Percentiles rank a stretch among this genome's conserved stretches.
phyloP scores from a whole-genome alignment of 176 grass and related monocot species.

The Thinopyrum elongatum region DNA sequence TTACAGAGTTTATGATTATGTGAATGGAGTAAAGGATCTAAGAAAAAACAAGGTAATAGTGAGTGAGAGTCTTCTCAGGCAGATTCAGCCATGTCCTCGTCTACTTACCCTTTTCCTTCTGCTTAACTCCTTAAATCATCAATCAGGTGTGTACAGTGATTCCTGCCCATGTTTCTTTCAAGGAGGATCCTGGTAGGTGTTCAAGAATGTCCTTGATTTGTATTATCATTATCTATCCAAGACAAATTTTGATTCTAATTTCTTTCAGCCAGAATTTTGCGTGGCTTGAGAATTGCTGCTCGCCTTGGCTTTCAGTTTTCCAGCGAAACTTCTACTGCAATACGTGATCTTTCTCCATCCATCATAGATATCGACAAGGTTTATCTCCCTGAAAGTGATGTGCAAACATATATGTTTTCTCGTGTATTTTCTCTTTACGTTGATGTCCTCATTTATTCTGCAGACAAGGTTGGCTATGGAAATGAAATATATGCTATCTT shows the following conservation, averaged over 20 bases:
- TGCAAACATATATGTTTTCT: neutral
- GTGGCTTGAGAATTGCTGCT: slow-evolving; percentile 89
- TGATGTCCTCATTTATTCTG: slow-evolving; percentile 35
- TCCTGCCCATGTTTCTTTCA: slow-evolving; percentile 77
- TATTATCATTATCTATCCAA: slow-evolving; percentile 14
- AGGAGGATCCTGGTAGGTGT: slow-evolving; percentile 73
- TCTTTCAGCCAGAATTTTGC: slow-evolving; percentile 90
- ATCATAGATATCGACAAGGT: slow-evolving; percentile 60
- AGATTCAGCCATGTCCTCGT: slow-evolving; percentile 21
- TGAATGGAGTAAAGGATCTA: slow-evolving; percentile 82
- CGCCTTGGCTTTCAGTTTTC: slow-evolving; percentile 84
- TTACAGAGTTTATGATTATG: slow-evolving; percentile 78
- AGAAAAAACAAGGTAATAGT: slow-evolving; percentile 68
- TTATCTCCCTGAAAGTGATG: slow-evolving; percentile 22
- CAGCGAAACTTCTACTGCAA: slow-evolving; percentile 62
- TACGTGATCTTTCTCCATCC: slow-evolving; percentile 57
- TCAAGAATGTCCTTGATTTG: slow-evolving; percentile 20
- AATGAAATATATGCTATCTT: slow-evolving; percentile 80
- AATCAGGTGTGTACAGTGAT: slow-evolving; percentile 69
- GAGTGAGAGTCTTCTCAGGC: slow-evolving; percentile 23
- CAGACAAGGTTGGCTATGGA: slow-evolving; percentile 73
- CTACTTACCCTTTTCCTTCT: slow-evolving; percentile 19
- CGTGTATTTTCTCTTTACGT: neutral
- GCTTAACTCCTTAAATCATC: slow-evolving; percentile 28
- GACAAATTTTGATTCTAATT: slow-evolving; percentile 20